Base-by-base conservation (phyloP, 257 asterid genomes). In the Primulina tabacum region DNA sequence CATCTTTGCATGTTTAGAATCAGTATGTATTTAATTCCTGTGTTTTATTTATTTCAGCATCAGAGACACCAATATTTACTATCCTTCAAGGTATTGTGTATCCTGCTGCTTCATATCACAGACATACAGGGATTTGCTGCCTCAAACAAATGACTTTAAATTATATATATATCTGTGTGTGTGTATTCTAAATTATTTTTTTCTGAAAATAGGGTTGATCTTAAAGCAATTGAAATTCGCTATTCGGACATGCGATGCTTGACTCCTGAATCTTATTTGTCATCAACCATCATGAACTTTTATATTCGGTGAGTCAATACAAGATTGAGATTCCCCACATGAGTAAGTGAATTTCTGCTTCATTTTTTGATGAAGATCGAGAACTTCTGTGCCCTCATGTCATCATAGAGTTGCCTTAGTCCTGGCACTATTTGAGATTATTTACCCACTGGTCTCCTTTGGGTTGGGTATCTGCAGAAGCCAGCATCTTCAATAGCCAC, bases 211-310 rank as follows among this genome's bases (percentile, higher is more conserved):
- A 91, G 99, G 82, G 85, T 86, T 80, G 97, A 88, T 84, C 91
- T 95, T 7, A 79, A 83, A 73, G 81, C 96, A 34, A 56, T 89
- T 74, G 95, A 91, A 80, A 87, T 94, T 67, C 70, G 77, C 67
- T 74, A 71, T 76, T 77, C 88, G 14, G 96, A 91, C 89, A 68
- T 89, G 85, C 82, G 85, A 28, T 87, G 95, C 75, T 89, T 94
- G 80, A 87, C 86, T 65, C 97, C 99, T 3, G 88, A 83, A 78
- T 67, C 88, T 59, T 94, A 80, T 82, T 72, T 94, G 81, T 82
- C 97, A 60, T 94, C 97, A 67, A 75, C 87, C 68, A 86, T 91
- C 76, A 89, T 91, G 92, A 94, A 94, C 74, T 91, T 89, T 83
- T 94, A 94, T 83, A 89, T 91, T 57, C 79, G 90, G 99, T 94